Evolutionary conservation across 768 basidiomycete species (phyloP).

Genomic region (Macrolepiota fuliginosa): DNA sequence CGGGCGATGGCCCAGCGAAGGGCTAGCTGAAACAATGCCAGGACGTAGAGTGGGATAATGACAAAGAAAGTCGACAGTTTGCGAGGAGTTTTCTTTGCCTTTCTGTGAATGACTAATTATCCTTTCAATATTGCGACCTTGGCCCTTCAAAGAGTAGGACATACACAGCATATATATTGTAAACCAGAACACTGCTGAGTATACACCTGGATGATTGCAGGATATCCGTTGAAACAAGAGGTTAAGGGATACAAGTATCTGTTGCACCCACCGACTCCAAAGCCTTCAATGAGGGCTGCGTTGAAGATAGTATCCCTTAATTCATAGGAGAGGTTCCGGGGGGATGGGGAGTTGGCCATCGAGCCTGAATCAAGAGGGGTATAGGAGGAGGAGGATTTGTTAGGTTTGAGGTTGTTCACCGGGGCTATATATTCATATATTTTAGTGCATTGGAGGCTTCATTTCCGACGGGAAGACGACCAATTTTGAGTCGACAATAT

Average conservation of each 20-base stretch:
- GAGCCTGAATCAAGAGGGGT: too few species aligned
- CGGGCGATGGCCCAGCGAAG: conserved; percentile 3
- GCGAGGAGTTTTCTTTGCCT: neutral
- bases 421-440: too few species aligned
- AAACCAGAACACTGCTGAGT: conserved; percentile 5
- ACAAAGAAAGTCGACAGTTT: neutral
- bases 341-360: too few species aligned
- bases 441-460: too few species aligned
- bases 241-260: neutral
- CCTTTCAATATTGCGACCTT: neutral
- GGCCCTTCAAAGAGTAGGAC: neutral
- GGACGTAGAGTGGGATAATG: conserved; percentile 4
- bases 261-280: neutral
- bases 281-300: neutral
- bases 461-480: too few species aligned
- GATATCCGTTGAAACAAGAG: neutral
- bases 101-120: neutral
- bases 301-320: neutral
- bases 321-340: too few species aligned
- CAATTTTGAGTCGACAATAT: too few species aligned
- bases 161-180: conserved; percentile 3
- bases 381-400: too few species aligned
- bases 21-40: conserved; percentile 2
- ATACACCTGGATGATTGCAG: neutral
- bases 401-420: too few species aligned